Evolutionary conservation across 805 yeast genomes (phyloP).

Genomic region (Yamadazyma nakazawae): DNA sequence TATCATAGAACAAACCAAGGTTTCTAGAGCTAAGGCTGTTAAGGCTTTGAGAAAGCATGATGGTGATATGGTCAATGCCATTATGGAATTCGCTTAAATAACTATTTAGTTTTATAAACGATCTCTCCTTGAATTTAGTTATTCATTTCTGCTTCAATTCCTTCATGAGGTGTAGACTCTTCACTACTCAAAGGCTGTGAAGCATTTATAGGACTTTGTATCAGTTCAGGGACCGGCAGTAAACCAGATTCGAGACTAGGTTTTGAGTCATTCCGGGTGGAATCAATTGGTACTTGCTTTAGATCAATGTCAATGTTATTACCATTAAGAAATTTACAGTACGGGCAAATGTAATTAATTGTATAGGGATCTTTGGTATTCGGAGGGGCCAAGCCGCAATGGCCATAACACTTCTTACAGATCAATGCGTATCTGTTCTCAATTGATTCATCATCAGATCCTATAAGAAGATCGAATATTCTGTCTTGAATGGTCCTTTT

Average conservation of each 20-base stretch:
- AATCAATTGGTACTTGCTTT: neutral
- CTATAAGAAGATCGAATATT: conserved; percentile 36
- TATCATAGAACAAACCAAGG: conserved; percentile 88
- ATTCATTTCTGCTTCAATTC: neutral
- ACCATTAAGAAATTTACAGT: conserved; percentile 51
- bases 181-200: neutral
- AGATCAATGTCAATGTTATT: conserved; percentile 2
- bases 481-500: conserved; percentile 33
- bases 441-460: conserved; percentile 62
- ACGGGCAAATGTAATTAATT: conserved; percentile 61
- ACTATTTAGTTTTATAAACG: conserved; percentile 2
- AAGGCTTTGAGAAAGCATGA: conserved; percentile 85
- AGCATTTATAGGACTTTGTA: neutral
- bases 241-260: no score
- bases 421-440: conserved; percentile 67
- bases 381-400: conserved; percentile 82
- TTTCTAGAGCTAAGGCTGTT: conserved; percentile 84
- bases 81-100: conserved; percentile 66
- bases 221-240: no score
- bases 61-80: conserved; percentile 94
- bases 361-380: conserved; percentile 47
- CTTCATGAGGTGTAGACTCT: neutral
- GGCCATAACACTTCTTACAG: conserved; percentile 60
- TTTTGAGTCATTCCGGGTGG: neutral
- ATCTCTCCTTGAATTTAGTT: neutral